Evolutionary conservation across 1,284 basidiomycete species (phyloP).

Genomic region (Cryptococcus wingfieldii): DNA sequence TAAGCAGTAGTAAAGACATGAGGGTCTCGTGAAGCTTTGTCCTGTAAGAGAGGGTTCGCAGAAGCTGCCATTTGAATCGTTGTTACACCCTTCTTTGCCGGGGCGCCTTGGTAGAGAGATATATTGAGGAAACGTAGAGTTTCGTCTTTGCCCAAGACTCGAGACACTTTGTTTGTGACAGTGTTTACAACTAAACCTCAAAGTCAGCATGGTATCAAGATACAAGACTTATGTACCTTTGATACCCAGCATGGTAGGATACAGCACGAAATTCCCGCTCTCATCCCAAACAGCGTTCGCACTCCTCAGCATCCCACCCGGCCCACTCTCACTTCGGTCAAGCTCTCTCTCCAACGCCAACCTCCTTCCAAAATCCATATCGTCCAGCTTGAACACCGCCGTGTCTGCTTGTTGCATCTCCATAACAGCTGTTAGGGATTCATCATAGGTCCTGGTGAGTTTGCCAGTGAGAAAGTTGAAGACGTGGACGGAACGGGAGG

Average conservation of each 20-base stretch:
- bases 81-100: slow-evolving; percentile 75
- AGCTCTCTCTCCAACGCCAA: slow-evolving; percentile 88
- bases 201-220: background rate
- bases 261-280: slow-evolving; percentile 87
- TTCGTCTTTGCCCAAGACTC: slow-evolving; percentile 91
- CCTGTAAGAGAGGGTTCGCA: slow-evolving; percentile 86
- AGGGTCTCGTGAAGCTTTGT: slow-evolving; percentile 77
- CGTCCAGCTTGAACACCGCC: slow-evolving; percentile 83
- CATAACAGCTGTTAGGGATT: slow-evolving; percentile 83
- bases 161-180: slow-evolving; percentile 86
- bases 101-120: slow-evolving; percentile 86
- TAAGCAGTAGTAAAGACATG: slow-evolving; percentile 90
- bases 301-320: slow-evolving; percentile 54
- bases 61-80: slow-evolving; percentile 92
- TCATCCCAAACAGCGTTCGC: slow-evolving; percentile 95
- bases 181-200: slow-evolving; percentile 74
- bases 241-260: slow-evolving; percentile 88
- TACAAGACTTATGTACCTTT: slow-evolving; percentile 63
- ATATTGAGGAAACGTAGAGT: slow-evolving; percentile 85
- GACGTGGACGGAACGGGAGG: slow-evolving; percentile 87
- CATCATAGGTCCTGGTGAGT: slow-evolving; percentile 88
- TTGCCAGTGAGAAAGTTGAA: slow-evolving; percentile 90
- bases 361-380: slow-evolving; percentile 99
- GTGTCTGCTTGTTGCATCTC: slow-evolving; percentile 97
- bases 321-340: slow-evolving; percentile 52